Evolutionary conservation across 164 flowering plant species (phyloP), one percentile per base, ranked within the genome.

Genomic region (Tinospora cordifolia): DNA sequence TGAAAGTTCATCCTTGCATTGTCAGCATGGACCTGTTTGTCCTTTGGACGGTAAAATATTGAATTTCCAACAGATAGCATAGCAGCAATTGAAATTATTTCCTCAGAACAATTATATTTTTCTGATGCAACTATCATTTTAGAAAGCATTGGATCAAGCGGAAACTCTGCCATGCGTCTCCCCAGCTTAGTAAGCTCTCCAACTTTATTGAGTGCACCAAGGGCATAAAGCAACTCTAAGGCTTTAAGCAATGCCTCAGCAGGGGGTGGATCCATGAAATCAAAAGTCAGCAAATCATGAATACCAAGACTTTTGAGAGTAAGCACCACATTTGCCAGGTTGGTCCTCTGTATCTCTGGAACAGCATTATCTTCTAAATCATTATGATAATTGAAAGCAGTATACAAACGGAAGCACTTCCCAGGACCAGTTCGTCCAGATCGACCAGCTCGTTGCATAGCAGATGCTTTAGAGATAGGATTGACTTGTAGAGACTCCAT

Each of bases 191-290:
- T 95, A 80, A 95, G 78, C 75, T 92, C 96, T 49, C 98, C 99
- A 21, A 82, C 80, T 70, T 84, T 90, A 79, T 95, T 92, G 26
- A 95, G 80, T 38, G 99, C 99, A 80, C 87, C 82, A 66, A 92
- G 80, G 19, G 97, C 96, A 83, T 78, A 95, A 1, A 95, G 87
- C 57, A 86, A 77, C 74, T 95, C 97, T 60, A 92, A 73, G 49
- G 99, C 93, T 78, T 90, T 92, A 34, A 90, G 69, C 73, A 95
- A 80, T 25, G 99, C 91, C 78, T 90, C 99, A 54, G 88, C 77
- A 11, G 99, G 97, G 12, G 99, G 99, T 8, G 96, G 94, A 57
- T 94, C 99, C 97, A 94, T 94, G 75, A 94, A 94, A 77, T 94
- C 96, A 83, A 94, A 92, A 77, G 82, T 74, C 49, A 89, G 13